Evolutionary conservation across 2,329 filamentous ascomycete species (phyloP).

Genomic region (Shiraia sp.): DNA sequence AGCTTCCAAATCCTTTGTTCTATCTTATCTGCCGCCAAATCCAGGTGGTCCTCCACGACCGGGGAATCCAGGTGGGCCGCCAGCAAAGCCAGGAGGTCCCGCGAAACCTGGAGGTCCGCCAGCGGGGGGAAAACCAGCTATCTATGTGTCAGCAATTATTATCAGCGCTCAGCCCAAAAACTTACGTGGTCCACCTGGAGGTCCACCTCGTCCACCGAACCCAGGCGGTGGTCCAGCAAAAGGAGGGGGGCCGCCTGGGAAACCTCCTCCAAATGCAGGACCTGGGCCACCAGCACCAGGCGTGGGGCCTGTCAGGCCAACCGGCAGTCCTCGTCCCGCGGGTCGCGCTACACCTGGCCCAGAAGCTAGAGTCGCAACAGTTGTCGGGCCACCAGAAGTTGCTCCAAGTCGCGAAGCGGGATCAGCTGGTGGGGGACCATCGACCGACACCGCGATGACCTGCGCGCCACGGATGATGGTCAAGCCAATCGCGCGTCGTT

Average conservation of each 20-base stretch:
- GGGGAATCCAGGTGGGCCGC: constrained; percentile 33
- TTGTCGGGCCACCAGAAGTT: constrained; percentile 67
- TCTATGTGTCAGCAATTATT: constrained; percentile 23
- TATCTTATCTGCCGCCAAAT: constrained; percentile 27
- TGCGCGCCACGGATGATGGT: constrained; percentile 93
- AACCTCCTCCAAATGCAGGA: constrained; percentile 58
- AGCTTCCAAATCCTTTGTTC: not conserved
- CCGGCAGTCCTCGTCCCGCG: constrained; percentile 80
- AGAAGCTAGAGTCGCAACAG: constrained; percentile 67
- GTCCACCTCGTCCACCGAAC: constrained; percentile 47
- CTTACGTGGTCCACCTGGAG: constrained; percentile 45
- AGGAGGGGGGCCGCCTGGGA: constrained; percentile 36
- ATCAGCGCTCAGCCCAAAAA: not conserved
- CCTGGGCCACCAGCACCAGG: constrained; percentile 82
- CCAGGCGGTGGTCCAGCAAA: constrained; percentile 18
- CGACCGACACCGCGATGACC: constrained; percentile 92
- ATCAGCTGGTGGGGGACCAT: constrained; percentile 92
- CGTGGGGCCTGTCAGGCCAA: constrained; percentile 86
- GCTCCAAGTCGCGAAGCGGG: constrained; percentile 85
- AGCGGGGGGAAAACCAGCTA: constrained; percentile 49
- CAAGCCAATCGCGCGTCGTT: constrained; percentile 95
- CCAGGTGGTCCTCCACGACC: constrained; percentile 35
- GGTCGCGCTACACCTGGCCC: constrained; percentile 90
- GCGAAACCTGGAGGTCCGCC: constrained; percentile 54
- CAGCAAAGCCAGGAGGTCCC: constrained; percentile 52